Evolutionary conservation across 768 basidiomycete species (phyloP).

Genomic region (Leccinum pellstonianum): DNA sequence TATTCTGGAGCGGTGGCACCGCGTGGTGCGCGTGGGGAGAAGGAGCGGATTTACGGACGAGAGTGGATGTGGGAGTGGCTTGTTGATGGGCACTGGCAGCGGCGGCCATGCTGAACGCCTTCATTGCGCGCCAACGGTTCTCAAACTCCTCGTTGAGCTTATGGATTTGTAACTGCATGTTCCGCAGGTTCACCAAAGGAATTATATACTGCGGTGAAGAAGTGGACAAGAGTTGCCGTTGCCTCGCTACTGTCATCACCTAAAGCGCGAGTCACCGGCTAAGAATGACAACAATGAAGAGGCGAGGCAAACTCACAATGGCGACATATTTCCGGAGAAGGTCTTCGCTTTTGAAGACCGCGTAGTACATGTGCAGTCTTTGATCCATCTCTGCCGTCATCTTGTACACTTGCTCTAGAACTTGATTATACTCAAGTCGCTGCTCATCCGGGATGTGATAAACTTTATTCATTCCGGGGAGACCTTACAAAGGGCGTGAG

Average conservation of each 20-base stretch:
- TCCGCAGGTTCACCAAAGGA: slow-evolving; percentile 38
- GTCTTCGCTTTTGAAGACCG: slow-evolving; percentile 48
- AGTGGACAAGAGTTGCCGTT: slow-evolving; percentile 26
- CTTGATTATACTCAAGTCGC: slow-evolving; percentile 47
- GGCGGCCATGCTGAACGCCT: slow-evolving; percentile 9
- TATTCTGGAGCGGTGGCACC: slow-evolving; percentile 21
- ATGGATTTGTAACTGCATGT: slow-evolving; percentile 44
- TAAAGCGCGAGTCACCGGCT: slow-evolving; percentile 20
- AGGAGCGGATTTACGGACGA: slow-evolving; percentile 5
- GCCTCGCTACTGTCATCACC: slow-evolving; percentile 44
- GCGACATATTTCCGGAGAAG: slow-evolving; percentile 48
- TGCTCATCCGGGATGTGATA: slow-evolving; percentile 52
- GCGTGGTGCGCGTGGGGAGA: slow-evolving; percentile 9
- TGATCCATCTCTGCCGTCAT: slow-evolving; percentile 47
- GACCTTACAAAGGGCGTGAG: slow-evolving; percentile 30
- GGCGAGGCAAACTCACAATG: slow-evolving; percentile 45
- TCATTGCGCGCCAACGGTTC: slow-evolving; percentile 28
- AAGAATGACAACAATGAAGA: slow-evolving; percentile 13
- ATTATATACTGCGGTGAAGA: slow-evolving; percentile 34
- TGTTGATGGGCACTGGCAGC: slow-evolving; percentile 9
- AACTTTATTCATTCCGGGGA: slow-evolving; percentile 31
- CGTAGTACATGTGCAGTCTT: slow-evolving; percentile 47
- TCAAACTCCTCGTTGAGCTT: slow-evolving; percentile 42
- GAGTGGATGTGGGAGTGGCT: neutral
- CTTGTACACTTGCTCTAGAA: slow-evolving; percentile 50